Evolutionary conservation across 495 filamentous ascomycete species (phyloP), one percentile per base, ranked within the genome.

Genomic region (Lasiosphaeris hirsuta): DNA sequence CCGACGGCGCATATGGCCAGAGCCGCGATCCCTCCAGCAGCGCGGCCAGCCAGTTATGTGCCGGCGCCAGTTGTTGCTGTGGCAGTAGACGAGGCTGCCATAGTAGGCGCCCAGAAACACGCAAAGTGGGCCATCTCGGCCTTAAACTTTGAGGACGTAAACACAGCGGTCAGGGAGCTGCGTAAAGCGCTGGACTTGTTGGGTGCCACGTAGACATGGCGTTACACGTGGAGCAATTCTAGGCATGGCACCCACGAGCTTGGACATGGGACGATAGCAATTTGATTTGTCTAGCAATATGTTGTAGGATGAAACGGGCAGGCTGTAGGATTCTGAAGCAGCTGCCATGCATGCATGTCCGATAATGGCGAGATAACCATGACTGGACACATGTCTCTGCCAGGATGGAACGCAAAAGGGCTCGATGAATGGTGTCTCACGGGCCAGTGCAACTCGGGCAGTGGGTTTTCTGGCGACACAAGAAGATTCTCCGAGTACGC

Each of bases 81-180:
- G 43, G 51, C 58, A 7, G 69, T 78, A 0, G 91, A 97, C 67
- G 91, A 96, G 65, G 78, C 84, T 58, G 77, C 89, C 3, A 89
- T 96, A 34, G 65, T 81, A 2, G 78, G 82, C 57, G 94, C 94
- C 9, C 91, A 96, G 69, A 98, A 97, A 63, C 94, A 96, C 75
- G 93, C 94, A 0, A 90, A 87, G 65, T 98, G 92, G 92, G 95
- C 94, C 0, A 92, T 97, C 35, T 97, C 94, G 17, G 94, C 94
- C 5, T 74, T 98, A 51, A 94, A 96, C 67, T 98, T 97, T 71
- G 94, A 98, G 65, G 94, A 98, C 74, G 87, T 96, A 9, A 75
- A 86, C 19, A 98, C 95, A 0, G 94, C 94, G 0, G 86, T 97
- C 6, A 87, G 85, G 68, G 92, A 98, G 64, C 71, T 97, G 53